Evolutionary conservation across 371 early-diverging fungal genomes (phyloP), one percentile per base, ranked within the genome.

Genomic region (Smittium culicis): DNA sequence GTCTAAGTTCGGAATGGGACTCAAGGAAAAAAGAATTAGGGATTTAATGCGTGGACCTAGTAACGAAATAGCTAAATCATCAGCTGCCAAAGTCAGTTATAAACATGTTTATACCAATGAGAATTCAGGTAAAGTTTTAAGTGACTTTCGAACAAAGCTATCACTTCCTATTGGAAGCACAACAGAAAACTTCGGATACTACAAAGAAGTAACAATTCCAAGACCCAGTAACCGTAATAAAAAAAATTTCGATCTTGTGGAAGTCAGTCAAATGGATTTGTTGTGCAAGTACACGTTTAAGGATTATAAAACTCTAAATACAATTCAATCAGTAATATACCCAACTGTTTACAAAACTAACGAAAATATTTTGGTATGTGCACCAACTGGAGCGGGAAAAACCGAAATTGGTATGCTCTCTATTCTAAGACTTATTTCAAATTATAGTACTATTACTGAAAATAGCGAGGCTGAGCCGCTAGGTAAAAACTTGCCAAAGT

Each of bases 321-420:
- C 93, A 57, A 86, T 98, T 35, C 98, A 98, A 78, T 91, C 93
- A 5, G 90, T 93, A 66, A 93, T 98, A 0, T 94, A 88, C 73
- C 94, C 93, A 2, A 83, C 90, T 8, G 94, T 95, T 0, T 95
- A 89, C 70, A 85, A 86, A 34, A 88, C 94, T 14, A 93, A 96
- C 77, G 95, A 94, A 73, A 99, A 99, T 73, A 89, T 99, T 83
- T 83, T 99, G 34, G 90, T 99, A 24, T 97, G 93, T 79, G 99
- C 99, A 3, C 99, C 99, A 0, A 99, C 99, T 0, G 99, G 99
- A 69, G 92, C 98, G 60, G 99, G 99, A 74, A 99, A 99, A 86
- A 99, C 99, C 0, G 99, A 99, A 74, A 89, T 99, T 16, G 99
- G 97, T 25, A 85, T 98, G 87, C 81, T 98, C 55, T 86, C 95